These are phyloP conservation scores for Styphnolobium japonicum DNA, from an alignment of 306 rosid genomes.

Conservation along the genomic window DNA sequence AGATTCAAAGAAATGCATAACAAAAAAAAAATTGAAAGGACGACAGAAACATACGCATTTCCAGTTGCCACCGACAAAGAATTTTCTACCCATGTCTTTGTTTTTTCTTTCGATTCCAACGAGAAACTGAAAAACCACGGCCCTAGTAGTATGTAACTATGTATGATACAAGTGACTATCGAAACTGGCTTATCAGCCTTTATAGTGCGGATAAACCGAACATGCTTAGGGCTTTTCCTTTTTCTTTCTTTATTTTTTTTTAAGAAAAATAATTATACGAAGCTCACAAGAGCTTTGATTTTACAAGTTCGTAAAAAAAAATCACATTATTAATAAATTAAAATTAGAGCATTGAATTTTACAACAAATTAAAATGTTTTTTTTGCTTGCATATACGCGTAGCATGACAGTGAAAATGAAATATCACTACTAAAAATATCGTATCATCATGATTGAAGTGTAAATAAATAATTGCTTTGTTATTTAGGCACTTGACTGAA, in stretches of 20 bases:
- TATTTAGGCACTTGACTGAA: no score
- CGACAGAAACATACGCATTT: conserved; percentile 65
- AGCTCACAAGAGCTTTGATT: no score
- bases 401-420: no score
- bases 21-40: background rate
- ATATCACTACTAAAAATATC: no score
- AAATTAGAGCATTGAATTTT: no score
- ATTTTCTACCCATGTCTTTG: conserved; percentile 59
- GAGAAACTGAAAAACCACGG: background rate
- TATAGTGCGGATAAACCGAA: conserved; percentile 23
- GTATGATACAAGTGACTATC: background rate
- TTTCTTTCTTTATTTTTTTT: background rate
- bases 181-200: background rate
- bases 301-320: no score
- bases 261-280: background rate
- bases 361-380: no score
- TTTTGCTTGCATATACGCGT: no score
- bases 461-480: no score
- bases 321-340: no score
- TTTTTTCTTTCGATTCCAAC: conserved; percentile 5
- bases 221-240: conserved; percentile 19
- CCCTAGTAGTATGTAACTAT: no score
- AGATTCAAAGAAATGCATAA: background rate
- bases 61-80: conserved; percentile 96
- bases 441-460: no score